Base-by-base conservation (phyloP, 75 land plant species). In the Pseudotsuga menziesii region DNA sequence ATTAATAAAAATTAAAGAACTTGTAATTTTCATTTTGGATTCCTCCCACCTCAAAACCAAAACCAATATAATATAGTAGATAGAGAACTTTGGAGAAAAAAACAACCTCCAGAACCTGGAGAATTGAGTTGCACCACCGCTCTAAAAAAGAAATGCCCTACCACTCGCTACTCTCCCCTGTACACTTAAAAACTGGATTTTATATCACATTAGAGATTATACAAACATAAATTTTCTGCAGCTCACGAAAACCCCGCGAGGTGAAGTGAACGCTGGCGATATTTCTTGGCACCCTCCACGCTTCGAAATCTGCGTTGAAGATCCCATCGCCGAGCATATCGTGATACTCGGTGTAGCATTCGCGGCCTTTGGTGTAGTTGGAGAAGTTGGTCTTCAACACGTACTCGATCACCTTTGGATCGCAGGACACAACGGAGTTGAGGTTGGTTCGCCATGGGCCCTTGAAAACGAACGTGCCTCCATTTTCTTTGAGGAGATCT, bases 301-400 rank as follows among this genome's bases (percentile, higher is more conserved):
- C 54, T n/a, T 89, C 88, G 54, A 70, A 75, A 56, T 91, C 91
- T 60, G 84, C 27, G 55, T 78, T 83, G 70, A 91, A 79, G 54
- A 91, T 87, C 23, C 94, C 92, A 55, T 87, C 81, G 66, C 94
- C 94, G 2, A 89, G 76, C 3, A 91, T 22, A 3, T 89, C 89
- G 58, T 80, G 82, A 6, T 81, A 71, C 61, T 80, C 67, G 57
- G 25, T 36, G 32, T 29, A 29, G 80, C 74, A 86, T 70, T 80
- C 78, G 0, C 57, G 32, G 20, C 88, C 88, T 48, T 82, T 29
- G 32, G 32, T 29, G 32, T 29, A 73, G 29, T 39, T 74, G 4
- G 57, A 22, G 12, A 78, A 78, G n/a, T 23, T 73, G 36, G 19
- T 22, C 32, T 78, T 78, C 14, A 78, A 55, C 17, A 79, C 17